Evolutionary conservation across 495 filamentous ascomycete genomes (phyloP).

Genomic region (Penicillium maclennaniae): DNA sequence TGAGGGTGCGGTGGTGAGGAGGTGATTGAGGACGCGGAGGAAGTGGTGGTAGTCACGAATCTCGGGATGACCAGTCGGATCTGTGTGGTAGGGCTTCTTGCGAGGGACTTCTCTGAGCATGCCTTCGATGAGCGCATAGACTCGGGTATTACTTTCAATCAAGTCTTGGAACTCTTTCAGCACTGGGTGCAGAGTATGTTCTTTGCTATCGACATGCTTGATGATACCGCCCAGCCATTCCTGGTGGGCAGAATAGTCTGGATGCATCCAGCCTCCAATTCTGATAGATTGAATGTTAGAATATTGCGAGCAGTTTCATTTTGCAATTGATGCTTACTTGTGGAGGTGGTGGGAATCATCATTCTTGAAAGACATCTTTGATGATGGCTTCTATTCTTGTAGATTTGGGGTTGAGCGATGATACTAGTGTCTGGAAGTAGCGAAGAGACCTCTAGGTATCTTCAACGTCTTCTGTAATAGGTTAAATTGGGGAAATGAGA

Average conservation of each 20-base stretch:
- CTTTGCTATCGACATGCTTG: slow-evolving; percentile 24
- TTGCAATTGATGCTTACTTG: background rate
- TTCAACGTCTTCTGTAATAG: background rate
- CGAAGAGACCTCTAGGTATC: background rate
- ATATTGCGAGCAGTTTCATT: too few species aligned
- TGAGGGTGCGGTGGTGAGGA: slow-evolving; percentile 58
- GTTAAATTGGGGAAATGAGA: too few species aligned
- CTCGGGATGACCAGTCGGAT: slow-evolving; percentile 57
- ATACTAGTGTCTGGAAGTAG: background rate
- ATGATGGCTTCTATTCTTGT: background rate
- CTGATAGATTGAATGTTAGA: slow-evolving; percentile 1
- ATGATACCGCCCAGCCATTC: slow-evolving; percentile 37
- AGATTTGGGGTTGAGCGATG: background rate
- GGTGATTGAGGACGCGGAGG: slow-evolving; percentile 59
- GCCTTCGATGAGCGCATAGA: slow-evolving; percentile 34
- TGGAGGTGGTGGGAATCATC: slow-evolving; percentile 13
- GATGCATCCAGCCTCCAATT: slow-evolving; percentile 39
- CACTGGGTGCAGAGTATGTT: slow-evolving; percentile 29
- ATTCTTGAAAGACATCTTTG: background rate
- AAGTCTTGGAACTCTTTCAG: slow-evolving; percentile 41
- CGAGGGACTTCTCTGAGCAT: slow-evolving; percentile 69
- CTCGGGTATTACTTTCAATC: slow-evolving; percentile 41
- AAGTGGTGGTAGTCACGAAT: slow-evolving; percentile 63
- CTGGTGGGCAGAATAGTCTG: slow-evolving; percentile 25
- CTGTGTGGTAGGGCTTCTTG: slow-evolving; percentile 50